Conservation (phyloP, 768 basidiomycete species). For the Pisolithus microcarpus region DNA sequence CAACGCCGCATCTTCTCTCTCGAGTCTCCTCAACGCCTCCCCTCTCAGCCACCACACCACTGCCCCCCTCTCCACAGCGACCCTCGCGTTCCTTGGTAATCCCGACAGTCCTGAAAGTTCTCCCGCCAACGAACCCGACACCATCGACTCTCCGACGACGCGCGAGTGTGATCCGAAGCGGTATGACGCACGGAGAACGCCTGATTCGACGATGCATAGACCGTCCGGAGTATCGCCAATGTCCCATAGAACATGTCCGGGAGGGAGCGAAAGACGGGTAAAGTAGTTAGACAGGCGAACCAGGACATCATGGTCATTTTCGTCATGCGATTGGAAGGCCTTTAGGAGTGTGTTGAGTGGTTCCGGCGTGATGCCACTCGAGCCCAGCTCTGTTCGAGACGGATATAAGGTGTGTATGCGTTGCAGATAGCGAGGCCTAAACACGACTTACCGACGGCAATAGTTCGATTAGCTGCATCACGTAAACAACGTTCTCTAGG, state of each 20-base stretch:
- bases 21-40: slow-evolving; percentile 52
- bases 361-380: slow-evolving; percentile 38
- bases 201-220: slow-evolving; percentile 83
- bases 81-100: slow-evolving; percentile 76
- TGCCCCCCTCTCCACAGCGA: slow-evolving; percentile 69
- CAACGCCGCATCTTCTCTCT: slow-evolving; percentile 58
- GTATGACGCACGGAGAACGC: slow-evolving; percentile 80
- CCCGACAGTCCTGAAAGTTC: slow-evolving; percentile 82
- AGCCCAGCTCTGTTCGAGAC: slow-evolving; percentile 14
- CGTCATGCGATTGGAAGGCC: slow-evolving; percentile 70
- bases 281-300: slow-evolving; percentile 65
- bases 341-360: slow-evolving; percentile 71
- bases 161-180: slow-evolving; percentile 62
- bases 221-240: slow-evolving; percentile 75
- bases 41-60: slow-evolving; percentile 76
- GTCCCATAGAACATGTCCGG: slow-evolving; percentile 63
- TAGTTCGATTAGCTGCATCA: slow-evolving; percentile 65
- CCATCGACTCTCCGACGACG: slow-evolving; percentile 83
- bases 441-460: slow-evolving; percentile 46
- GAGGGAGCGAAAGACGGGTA: slow-evolving; percentile 47
- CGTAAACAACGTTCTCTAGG: slow-evolving; percentile 63
- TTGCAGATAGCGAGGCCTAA: background rate
- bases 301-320: slow-evolving; percentile 51
- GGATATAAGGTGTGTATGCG: background rate
- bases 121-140: slow-evolving; percentile 86